Evolutionary conservation across 495 filamentous ascomycete species (phyloP), one percentile per base, ranked within the genome.

Genomic region (Podospora comata): DNA sequence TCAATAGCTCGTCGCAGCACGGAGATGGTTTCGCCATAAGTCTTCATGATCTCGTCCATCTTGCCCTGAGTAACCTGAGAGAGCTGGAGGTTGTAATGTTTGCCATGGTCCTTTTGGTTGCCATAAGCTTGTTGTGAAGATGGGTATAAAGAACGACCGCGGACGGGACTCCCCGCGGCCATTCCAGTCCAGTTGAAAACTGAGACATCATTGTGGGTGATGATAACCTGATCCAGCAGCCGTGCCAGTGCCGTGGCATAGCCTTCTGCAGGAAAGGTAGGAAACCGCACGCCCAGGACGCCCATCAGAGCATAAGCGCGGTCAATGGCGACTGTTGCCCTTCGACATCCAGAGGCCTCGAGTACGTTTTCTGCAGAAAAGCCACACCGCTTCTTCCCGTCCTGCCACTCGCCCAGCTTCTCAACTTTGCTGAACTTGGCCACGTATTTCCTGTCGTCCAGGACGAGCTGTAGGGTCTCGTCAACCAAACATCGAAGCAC

Each of bases 121-220:
- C 72, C 70, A 65, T 72, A 79, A 5, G 76, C 77, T 56, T 65
- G 68, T 20, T 73, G 75, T 5, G 71, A 71, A n/a, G 73, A 76
- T 23, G 79, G 79, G 62, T 79, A 80, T 62, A 80, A 65, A 0
- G 77, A 79, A 27, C 79, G 69, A 9, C 79, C 79, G 18, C 77
- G 71, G 6, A 79, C 73, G 1, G 74, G 72, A 20, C 77, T 81
- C 0, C 79, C 78, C 62, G 74, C 70, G 11, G 77, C 71, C 66
- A 75, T 79, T 5, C 79, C 78, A 6, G 73, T 72, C 79, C 79
- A 81, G 70, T 79, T 81, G 70, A 81, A 81, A 63, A 79, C 73
- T 4, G 79, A 79, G 20, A 81, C 68, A 32, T 81, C 79, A 67
- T 79, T 81, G 54, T 72, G 73, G 2, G 73, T 72, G 53, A 78